Percentiles rank a stretch among this genome's conserved stretches.
Evolutionary conservation across 805 yeast species (phyloP).

Genomic region (Candida germanica): DNA sequence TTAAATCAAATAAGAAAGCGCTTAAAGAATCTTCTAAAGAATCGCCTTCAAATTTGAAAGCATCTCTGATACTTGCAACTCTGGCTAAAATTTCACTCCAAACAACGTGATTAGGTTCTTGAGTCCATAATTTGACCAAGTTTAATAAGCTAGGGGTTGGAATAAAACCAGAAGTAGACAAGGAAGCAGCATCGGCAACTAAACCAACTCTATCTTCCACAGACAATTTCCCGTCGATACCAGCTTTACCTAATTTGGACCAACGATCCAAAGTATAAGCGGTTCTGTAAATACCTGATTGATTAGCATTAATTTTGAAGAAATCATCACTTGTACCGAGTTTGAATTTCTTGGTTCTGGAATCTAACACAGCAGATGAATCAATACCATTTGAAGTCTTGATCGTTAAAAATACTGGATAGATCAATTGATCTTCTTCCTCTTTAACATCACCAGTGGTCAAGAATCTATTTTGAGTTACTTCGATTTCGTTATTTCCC

Average conservation of each 20-base stretch:
- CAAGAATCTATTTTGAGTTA: conserved; percentile 72
- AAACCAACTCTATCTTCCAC: conserved; percentile 78
- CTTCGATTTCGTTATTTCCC: conserved; percentile 43
- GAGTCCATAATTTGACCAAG: conserved; percentile 58
- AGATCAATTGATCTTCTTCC: conserved; percentile 66
- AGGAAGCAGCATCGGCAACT: conserved; percentile 74
- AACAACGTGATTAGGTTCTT: conserved; percentile 60
- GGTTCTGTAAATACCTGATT: conserved; percentile 73
- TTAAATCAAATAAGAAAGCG: conserved; percentile 52
- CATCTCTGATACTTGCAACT: conserved; percentile 46
- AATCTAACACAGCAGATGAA: conserved; percentile 53
- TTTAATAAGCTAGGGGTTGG: conserved; percentile 58
- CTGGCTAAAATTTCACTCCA: conserved; percentile 60
- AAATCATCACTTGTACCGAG: conserved; percentile 43
- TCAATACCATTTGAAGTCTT: conserved; percentile 59
- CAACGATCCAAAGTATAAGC: conserved; percentile 64
- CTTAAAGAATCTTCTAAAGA: conserved; percentile 47
- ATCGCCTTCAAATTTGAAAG: conserved; percentile 55
- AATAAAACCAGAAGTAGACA: conserved; percentile 68
- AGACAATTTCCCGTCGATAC: conserved; percentile 55
- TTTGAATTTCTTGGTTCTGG: conserved; percentile 38
- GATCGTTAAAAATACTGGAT: conserved; percentile 69
- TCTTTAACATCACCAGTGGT: conserved; percentile 74
- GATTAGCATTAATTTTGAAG: conserved; percentile 70
- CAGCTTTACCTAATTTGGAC: conserved; percentile 62